Evolutionary conservation across 2,329 filamentous ascomycete species (phyloP).

Genomic region (Phyllosticta citriasiana): DNA sequence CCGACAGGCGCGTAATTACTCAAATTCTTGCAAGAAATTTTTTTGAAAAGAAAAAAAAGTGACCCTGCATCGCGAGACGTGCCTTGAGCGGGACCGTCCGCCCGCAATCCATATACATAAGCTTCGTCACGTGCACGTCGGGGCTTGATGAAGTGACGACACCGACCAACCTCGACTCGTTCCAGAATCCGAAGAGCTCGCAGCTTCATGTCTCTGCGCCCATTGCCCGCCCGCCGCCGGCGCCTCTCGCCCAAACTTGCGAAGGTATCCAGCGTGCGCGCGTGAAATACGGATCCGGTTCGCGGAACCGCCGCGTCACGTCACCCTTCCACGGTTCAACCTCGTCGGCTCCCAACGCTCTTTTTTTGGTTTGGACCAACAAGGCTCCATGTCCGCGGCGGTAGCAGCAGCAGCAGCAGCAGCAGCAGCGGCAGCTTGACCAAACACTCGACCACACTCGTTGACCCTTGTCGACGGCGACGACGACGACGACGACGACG

Average conservation of each 20-base stretch:
- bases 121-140: not conserved
- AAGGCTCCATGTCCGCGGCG: not conserved
- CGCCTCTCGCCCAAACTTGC: not conserved
- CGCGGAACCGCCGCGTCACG: not conserved
- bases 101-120: not conserved
- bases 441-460: not conserved
- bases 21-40: not conserved
- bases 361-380: not conserved
- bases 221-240: not conserved
- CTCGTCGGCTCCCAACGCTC: not conserved
- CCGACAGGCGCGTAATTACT: not conserved
- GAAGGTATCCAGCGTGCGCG: not conserved
- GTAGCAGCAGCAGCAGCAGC: too few species aligned
- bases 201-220: not conserved
- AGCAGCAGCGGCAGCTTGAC: not conserved
- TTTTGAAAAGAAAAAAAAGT: not conserved
- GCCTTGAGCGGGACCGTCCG: not conserved
- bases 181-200: not conserved
- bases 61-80: not conserved
- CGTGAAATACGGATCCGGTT: not conserved
- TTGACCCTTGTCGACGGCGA: not conserved
- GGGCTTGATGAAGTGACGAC: not conserved
- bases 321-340: not conserved
- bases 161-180: not conserved
- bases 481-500: too few species aligned